phyloP scores from a whole-genome alignment of 2,329 filamentous ascomycete genomes.

The Paecilomyces sp. region DNA sequence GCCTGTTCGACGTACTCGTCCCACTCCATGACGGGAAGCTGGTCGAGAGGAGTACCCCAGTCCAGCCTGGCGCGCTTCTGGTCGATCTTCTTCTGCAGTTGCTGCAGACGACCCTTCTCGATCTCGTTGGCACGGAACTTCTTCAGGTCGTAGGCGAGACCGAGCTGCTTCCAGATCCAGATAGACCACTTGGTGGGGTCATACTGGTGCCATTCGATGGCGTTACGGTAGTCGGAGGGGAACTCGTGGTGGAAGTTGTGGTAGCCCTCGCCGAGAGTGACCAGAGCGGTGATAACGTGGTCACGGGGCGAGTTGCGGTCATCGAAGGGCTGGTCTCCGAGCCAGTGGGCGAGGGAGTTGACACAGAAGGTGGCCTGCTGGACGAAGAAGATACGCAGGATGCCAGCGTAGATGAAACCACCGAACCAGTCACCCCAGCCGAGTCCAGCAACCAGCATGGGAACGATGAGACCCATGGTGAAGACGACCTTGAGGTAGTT shows the following conservation, averaged over 20 bases:
- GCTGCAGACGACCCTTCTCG: conserved; percentile 83
- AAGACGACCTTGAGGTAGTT: conserved; percentile 77
- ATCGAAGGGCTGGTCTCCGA: conserved; percentile 86
- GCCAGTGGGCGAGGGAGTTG: conserved; percentile 85
- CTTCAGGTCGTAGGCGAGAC: conserved; percentile 80
- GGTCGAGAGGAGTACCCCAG: conserved; percentile 79
- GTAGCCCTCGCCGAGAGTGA: conserved; percentile 82
- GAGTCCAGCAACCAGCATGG: conserved; percentile 66
- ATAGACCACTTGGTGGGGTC: conserved; percentile 90
- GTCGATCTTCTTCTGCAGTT: conserved; percentile 87
- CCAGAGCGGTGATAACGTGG: conserved; percentile 76
- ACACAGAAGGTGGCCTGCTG: conserved; percentile 92
- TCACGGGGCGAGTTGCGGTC: conserved; percentile 88
- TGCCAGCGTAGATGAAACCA: conserved; percentile 77
- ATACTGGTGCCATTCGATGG: conserved; percentile 85
- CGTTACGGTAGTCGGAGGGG: conserved; percentile 87
- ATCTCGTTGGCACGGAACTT: conserved; percentile 89
- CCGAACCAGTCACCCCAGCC: conserved; percentile 76
- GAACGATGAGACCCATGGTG: conserved; percentile 69
- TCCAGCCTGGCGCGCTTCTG: conserved; percentile 75
- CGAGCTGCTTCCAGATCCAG: conserved; percentile 75
- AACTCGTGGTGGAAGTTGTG: conserved; percentile 97
- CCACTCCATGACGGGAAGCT: conserved; percentile 79
- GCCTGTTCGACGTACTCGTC: conserved; percentile 74
- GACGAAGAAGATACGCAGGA: conserved; percentile 81